Conservation (phyloP, 148 eudicot genomes). For the Rhododendron griersonianum region DNA sequence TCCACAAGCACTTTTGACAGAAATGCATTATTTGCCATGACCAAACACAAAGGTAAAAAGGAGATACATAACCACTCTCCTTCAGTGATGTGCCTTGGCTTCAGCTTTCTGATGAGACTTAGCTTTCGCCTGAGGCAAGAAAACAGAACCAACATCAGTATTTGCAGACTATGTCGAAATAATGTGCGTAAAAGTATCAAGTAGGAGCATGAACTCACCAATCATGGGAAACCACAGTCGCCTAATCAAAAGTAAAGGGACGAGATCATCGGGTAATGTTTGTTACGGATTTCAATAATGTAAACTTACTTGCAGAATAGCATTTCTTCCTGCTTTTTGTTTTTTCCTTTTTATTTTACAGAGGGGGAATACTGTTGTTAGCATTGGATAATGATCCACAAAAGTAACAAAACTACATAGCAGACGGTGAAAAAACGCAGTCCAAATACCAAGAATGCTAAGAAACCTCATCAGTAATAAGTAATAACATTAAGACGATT, state of each 20-base stretch:
- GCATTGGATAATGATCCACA: background rate
- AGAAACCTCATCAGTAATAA: background rate
- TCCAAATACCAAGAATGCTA: background rate
- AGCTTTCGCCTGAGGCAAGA: conserved; percentile 52
- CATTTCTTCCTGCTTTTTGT: background rate
- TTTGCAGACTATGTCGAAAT: background rate
- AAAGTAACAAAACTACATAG: background rate
- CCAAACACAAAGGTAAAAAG: background rate
- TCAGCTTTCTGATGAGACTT: conserved; percentile 67
- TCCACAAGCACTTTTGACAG: background rate
- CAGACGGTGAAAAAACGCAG: background rate
- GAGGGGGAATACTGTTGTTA: background rate
- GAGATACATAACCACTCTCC: background rate
- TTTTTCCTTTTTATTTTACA: background rate
- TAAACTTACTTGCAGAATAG: background rate
- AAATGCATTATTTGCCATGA: conserved; percentile 5
- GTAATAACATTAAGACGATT: background rate
- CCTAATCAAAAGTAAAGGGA: background rate
- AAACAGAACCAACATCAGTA: background rate
- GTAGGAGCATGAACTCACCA: background rate
- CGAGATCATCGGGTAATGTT: background rate
- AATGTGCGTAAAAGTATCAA: background rate
- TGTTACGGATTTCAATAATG: background rate
- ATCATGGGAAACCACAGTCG: background rate
- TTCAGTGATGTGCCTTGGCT: conserved; percentile 61